Evolutionary conservation across 2,329 filamentous ascomycete genomes (phyloP).

Genomic region (Pestalotiopsis fici): DNA sequence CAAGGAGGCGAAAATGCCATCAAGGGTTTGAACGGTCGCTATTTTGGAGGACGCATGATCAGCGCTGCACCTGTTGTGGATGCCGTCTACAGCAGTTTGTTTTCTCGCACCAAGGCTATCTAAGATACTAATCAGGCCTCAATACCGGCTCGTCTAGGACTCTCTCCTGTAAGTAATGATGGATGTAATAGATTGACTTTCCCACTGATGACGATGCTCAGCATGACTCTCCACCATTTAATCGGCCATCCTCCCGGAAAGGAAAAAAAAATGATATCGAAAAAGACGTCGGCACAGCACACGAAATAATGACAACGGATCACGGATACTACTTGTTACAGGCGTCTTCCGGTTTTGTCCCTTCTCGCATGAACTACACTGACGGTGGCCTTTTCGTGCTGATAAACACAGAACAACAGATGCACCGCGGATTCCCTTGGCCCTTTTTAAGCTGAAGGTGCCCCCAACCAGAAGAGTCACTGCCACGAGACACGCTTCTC

Average conservation of each 20-base stretch:
- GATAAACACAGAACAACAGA: conserved; percentile 6
- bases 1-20: conserved; percentile 96
- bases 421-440: not conserved
- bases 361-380: conserved; percentile 4
- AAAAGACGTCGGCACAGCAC: not conserved
- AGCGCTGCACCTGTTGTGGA: conserved; percentile 95
- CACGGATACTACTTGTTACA: not conserved
- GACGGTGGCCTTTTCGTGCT: conserved; percentile 9
- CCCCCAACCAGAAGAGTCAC: too few relatives aligned
- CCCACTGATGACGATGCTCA: not conserved
- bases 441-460: too few relatives aligned
- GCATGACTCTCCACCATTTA: not conserved
- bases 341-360: conserved; percentile 7
- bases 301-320: not conserved
- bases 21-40: conserved; percentile 94
- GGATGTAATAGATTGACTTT: not conserved
- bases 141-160: conserved; percentile 12
- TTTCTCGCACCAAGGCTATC: conserved; percentile 82
- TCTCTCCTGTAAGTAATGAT: conserved; percentile 1
- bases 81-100: conserved; percentile 97
- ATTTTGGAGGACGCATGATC: conserved; percentile 91
- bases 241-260: not conserved
- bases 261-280: not conserved
- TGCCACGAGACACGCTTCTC: not conserved
- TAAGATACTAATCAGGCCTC: conserved; percentile 62